Conservation (phyloP, 139 green algal genomes). For the Tetradesmus obliquus region DNA sequence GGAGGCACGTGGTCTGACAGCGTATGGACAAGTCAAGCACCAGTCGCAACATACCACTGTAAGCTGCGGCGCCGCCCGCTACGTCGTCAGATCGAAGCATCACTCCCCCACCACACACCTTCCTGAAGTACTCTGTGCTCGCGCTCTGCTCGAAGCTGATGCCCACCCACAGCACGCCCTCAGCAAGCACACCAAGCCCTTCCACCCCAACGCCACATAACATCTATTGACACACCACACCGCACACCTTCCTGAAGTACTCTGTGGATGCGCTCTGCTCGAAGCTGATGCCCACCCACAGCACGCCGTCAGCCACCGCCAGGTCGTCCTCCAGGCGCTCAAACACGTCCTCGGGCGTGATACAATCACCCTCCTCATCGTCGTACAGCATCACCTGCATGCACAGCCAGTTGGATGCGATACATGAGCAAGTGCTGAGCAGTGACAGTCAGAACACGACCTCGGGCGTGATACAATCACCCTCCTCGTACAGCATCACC, state of each 20-base stretch:
- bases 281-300: conserved; percentile 96
- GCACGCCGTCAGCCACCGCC: conserved; percentile 78
- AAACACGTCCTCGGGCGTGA: conserved; percentile 90
- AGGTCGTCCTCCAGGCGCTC: conserved; percentile 89
- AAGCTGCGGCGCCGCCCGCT: too few relatives aligned
- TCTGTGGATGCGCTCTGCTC: conserved; percentile 86
- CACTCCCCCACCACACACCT: conserved; percentile 38
- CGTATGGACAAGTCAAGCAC: too few relatives aligned
- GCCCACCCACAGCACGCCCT: conserved; percentile 75
- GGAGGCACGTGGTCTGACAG: too few relatives aligned
- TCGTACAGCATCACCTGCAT: conserved; percentile 92
- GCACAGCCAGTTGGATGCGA: neutral
- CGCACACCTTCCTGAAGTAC: conserved; percentile 85
- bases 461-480: conserved; percentile 85
- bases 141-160: conserved; percentile 95
- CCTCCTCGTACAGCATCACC: conserved; percentile 56
- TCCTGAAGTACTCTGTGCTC: conserved; percentile 88
- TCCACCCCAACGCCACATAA: too few relatives aligned
- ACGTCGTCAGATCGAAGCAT: neutral
- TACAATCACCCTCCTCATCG: conserved; percentile 84
- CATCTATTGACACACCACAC: neutral
- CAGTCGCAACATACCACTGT: too few relatives aligned
- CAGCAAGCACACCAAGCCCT: too few relatives aligned
- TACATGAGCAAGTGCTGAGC: conserved; percentile 34
- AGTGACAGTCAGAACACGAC: conserved; percentile 65